Evolutionary conservation across 441 rosid genomes (phyloP), one percentile per base, ranked within the genome.

Genomic region (Pelargonium myrrhifolium): DNA sequence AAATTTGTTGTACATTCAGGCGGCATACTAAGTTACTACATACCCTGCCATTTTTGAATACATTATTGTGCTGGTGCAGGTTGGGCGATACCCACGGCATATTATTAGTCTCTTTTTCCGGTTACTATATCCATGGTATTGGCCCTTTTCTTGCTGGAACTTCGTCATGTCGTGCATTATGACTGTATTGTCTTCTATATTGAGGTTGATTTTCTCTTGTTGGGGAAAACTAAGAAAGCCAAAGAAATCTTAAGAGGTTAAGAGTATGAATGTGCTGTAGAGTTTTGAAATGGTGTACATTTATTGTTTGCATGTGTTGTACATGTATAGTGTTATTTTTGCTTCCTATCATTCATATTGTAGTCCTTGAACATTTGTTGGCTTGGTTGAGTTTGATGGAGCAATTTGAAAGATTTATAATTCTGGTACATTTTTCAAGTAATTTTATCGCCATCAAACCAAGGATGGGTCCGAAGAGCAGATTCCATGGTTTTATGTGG

Each of bases 61-160:
- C 9, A 35, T 35, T 35, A 6, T 35, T 35, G 39, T 59, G 9
- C 68, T 53, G 39, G 31, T 68, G 72, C 90, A 94, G 99, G 97
- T 94, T 0, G 99, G 99, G 53, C 84, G 83, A 35, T 92, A 89
- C 72, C 97, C 94, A 18, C 87, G 98, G 62, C 99, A 86, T 71
- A 78, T 94, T 35, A 94, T 94, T 14, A 94, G 98, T 64, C 68
- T 92, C 71, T 92, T 91, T 74, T 94, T 94, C 71, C 81, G 99
- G 62, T 81, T 94, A 75, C 74, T 94, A 21, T 94, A 94, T 77
- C 99, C 99, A 31, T 92, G 99, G 99, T 94, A 83, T 74, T 94
- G 99, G 99, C 97, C 98, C 0, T 94, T 97, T 7, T 94, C 99
- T 0, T 94, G 99, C 73, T 92, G 97, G 97, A 90, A 90, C 85